Conservation (phyloP, 192 early-diverging fungal species). For the Linderina pennispora region DNA sequence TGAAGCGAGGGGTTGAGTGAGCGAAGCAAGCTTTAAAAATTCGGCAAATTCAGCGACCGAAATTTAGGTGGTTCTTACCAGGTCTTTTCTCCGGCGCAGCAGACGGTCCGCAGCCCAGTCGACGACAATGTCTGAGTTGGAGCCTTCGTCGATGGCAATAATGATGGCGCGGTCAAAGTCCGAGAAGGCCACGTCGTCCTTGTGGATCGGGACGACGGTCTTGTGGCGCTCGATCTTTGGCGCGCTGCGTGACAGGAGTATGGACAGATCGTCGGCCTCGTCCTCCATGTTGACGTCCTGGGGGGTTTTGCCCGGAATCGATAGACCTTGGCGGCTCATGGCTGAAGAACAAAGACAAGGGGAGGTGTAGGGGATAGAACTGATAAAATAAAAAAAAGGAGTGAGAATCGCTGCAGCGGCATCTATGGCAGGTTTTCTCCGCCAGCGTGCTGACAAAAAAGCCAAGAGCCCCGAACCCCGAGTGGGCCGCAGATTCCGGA, state of each 20-base stretch:
- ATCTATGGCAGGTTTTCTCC: too few relatives aligned
- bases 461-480: too few relatives aligned
- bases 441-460: too few relatives aligned
- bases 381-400: too few relatives aligned
- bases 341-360: neutral
- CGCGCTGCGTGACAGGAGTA: slow-evolving; percentile 40
- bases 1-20: too few relatives aligned
- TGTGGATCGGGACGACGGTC: slow-evolving; percentile 42
- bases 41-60: too few relatives aligned
- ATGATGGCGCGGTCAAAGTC: slow-evolving; percentile 46
- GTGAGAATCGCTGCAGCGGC: too few relatives aligned
- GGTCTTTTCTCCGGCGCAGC: slow-evolving; percentile 40
- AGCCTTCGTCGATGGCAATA: slow-evolving; percentile 40
- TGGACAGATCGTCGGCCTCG: slow-evolving; percentile 41
- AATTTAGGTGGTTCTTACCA: too few relatives aligned
- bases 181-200: slow-evolving; percentile 45
- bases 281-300: slow-evolving; percentile 26
- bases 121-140: slow-evolving; percentile 36
- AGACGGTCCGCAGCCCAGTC: slow-evolving; percentile 40
- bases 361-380: too few relatives aligned
- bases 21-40: too few relatives aligned
- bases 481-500: too few relatives aligned
- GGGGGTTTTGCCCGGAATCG: slow-evolving; percentile 27
- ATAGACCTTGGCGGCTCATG: slow-evolving; percentile 16
- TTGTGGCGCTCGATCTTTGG: slow-evolving; percentile 43